Conservation (phyloP, 768 basidiomycete species). For the Mycena metata region DNA sequence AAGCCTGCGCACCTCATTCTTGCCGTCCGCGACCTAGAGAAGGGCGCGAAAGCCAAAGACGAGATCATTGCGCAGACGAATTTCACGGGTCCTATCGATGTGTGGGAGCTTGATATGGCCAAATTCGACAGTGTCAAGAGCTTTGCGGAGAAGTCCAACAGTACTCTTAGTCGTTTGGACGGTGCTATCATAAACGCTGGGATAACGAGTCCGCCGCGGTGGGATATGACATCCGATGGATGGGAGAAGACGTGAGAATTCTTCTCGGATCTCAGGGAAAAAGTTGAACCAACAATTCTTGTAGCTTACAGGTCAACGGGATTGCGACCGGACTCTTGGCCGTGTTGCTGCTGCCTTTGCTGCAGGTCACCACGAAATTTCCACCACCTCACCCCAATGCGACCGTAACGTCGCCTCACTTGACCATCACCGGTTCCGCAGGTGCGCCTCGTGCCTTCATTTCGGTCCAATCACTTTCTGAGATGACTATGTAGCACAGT, state of each 20-base stretch:
- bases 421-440: slow-evolving; percentile 30
- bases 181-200: slow-evolving; percentile 52
- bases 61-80: slow-evolving; percentile 38
- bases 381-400: slow-evolving; percentile 12
- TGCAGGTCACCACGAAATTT: slow-evolving; percentile 20
- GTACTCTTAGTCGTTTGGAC: slow-evolving; percentile 42
- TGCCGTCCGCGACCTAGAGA: slow-evolving; percentile 44
- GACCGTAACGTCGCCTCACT: slow-evolving; percentile 11
- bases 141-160: slow-evolving; percentile 46
- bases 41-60: slow-evolving; percentile 38
- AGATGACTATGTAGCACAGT: background rate
- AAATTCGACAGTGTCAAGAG: slow-evolving; percentile 49
- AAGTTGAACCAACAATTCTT: background rate
- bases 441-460: background rate
- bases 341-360: slow-evolving; percentile 27
- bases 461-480: background rate
- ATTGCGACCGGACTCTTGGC: slow-evolving; percentile 29
- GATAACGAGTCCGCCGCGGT: slow-evolving; percentile 2
- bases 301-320: slow-evolving; percentile 27
- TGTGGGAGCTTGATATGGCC: slow-evolving; percentile 52
- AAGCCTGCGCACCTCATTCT: slow-evolving; percentile 44
- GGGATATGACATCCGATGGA: slow-evolving; percentile 44
- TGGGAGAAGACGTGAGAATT: slow-evolving; percentile 50
- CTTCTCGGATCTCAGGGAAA: too few species aligned
- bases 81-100: slow-evolving; percentile 39